Evolutionary conservation across 129 eudicot species (phyloP), one percentile per base, ranked within the genome.

Genomic region (Silybum marianum): DNA sequence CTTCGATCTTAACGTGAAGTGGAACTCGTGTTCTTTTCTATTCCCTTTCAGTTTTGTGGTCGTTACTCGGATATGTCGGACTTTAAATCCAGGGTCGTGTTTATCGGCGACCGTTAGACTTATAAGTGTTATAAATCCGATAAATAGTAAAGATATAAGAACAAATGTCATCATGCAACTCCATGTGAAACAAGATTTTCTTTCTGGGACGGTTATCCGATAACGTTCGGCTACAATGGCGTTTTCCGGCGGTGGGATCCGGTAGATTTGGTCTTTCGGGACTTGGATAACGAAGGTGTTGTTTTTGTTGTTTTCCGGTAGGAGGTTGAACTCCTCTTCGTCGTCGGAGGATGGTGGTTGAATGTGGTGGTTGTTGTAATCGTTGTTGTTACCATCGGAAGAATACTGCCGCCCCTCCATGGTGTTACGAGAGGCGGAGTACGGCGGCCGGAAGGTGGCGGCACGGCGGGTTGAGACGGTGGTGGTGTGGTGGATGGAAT

Each of bases 201-300:
- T 30, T 30, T 28, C 68, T 0, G 79, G 82, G 40, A 62, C 73
- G 0, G 85, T 67, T 30, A 8, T 26, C 7, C 80, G 80, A 11
- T 30, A 19, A n/a, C 67, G 79, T 32, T 81, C 80, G 4, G 54
- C 84, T 4, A 81, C 51, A 68, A 80, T 32, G 54, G 94, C 83
- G 80, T 91, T 93, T 46, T 87, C 97, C 9, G 89, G 93, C 1
- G 92, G 93, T 0, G 98, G 97, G 69, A 80, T 71, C 2, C 93
- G 90, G 82, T 86, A 89, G 36, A 93, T 89, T 42, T 91, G 97
- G 67, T 93, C 97, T 38, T 88, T 91, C 2, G 93, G 97, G 84
- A 91, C 71, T 74, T 90, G 97, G 72, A 93, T 87, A 30, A 93
- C 86, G 76, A 90, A 91, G 9, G 95, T 91, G 3, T 4, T 4